Evolutionary conservation across 2,329 filamentous ascomycete genomes (phyloP).

Genomic region (Pestalotiopsis sp.): DNA sequence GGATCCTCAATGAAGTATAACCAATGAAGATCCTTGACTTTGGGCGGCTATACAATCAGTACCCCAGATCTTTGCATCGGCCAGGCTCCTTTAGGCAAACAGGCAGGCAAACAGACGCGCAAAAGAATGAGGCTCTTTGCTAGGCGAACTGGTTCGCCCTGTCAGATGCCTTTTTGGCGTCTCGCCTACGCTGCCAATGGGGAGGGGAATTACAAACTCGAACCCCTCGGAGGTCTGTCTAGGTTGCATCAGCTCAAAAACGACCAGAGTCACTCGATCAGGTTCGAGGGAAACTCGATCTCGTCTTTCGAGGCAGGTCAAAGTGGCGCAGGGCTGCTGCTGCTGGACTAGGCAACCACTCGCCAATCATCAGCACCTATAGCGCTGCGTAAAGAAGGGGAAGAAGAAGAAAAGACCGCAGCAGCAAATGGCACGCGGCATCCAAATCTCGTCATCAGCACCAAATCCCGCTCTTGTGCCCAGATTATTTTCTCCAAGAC

Average conservation of each 20-base stretch:
- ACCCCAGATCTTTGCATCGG: not conserved
- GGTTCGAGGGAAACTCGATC: not conserved
- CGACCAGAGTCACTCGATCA: not conserved
- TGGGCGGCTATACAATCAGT: not conserved
- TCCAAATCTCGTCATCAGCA: not conserved
- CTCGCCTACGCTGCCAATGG: not conserved
- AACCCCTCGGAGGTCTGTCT: not conserved
- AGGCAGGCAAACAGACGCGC: slow-evolving; percentile 1
- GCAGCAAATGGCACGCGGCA: not conserved
- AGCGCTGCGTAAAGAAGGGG: not conserved
- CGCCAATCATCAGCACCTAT: not conserved
- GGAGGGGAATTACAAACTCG: not conserved
- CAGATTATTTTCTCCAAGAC: not conserved
- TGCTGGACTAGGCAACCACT: not conserved
- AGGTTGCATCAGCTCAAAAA: not conserved
- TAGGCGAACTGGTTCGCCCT: slow-evolving; percentile 10
- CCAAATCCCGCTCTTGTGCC: not conserved
- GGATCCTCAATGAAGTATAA: not conserved
- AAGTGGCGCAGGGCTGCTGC: slow-evolving; percentile 1
- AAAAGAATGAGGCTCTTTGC: slow-evolving; percentile 4
- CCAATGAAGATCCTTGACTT: not conserved
- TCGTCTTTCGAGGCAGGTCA: not conserved
- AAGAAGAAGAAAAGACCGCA: too few species aligned
- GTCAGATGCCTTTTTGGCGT: not conserved
- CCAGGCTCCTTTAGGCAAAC: slow-evolving; percentile 3